Evolutionary conservation across 208 protist genomes (phyloP).

Genomic region (Acanthamoeba polyphaga): DNA sequence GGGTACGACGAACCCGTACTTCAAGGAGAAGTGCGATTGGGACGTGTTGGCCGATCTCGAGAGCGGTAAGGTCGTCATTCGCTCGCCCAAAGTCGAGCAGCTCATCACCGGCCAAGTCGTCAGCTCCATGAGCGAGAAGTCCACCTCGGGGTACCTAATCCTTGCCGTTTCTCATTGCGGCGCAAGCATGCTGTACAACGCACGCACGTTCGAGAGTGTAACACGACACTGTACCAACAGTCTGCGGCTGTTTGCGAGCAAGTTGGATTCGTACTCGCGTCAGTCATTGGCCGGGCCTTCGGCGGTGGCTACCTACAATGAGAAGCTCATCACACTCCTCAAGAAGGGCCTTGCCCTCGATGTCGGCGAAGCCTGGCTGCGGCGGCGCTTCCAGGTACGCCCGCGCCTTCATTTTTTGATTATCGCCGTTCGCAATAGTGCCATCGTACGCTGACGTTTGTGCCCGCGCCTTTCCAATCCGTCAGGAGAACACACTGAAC

Average conservation of each 20-base stretch:
- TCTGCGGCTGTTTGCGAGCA: slow-evolving; percentile 42
- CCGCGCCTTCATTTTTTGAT: neutral
- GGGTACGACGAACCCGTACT: slow-evolving; percentile 73
- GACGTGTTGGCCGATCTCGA: slow-evolving; percentile 75
- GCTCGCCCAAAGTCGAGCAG: slow-evolving; percentile 60
- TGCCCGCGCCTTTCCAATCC: neutral
- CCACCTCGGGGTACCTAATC: neutral
- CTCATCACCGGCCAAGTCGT: slow-evolving; percentile 71
- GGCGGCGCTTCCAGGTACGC: slow-evolving; percentile 31
- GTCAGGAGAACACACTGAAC: slow-evolving; percentile 60
- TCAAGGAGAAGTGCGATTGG: slow-evolving; percentile 74
- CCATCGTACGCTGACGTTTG: neutral
- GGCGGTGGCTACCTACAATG: slow-evolving; percentile 30
- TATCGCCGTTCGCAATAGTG: neutral
- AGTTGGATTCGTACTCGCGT: slow-evolving; percentile 56
- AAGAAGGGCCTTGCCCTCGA: slow-evolving; percentile 62
- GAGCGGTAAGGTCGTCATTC: slow-evolving; percentile 45
- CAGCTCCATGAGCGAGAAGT: slow-evolving; percentile 8
- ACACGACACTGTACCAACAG: neutral
- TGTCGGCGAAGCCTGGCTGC: slow-evolving; percentile 66
- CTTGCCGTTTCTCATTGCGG: neutral
- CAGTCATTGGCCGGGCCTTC: neutral
- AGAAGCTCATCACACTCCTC: slow-evolving; percentile 41
- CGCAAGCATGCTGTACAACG: neutral
- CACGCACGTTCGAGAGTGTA: neutral